These are phyloP conservation scores for Pseudonitzschia delicatissima DNA, from an alignment of 108 stramenopile genomes.

Conservation along the genomic window DNA sequence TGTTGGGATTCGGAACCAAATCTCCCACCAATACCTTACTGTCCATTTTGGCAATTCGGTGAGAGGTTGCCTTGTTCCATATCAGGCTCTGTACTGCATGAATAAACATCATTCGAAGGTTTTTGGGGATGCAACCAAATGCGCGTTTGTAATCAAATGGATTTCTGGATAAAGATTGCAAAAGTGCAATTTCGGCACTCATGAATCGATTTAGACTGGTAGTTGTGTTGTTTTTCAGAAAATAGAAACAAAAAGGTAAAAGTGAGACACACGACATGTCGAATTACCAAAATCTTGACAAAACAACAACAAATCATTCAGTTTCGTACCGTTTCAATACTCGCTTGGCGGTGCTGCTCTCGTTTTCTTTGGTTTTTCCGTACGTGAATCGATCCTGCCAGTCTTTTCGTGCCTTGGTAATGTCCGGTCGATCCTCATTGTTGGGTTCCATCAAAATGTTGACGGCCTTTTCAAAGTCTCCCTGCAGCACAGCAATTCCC, in stretches of 20 bases:
- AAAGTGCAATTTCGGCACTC: constrained; percentile 64
- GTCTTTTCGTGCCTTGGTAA: constrained; percentile 46
- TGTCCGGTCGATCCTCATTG: constrained; percentile 45
- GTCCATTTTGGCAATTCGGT: constrained; percentile 47
- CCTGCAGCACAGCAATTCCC: constrained; percentile 74
- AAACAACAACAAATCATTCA: neutral
- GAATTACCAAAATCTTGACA: no score
- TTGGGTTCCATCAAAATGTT: constrained; percentile 86
- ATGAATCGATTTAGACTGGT: constrained; percentile 62
- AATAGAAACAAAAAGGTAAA: neutral
- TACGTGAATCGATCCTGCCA: constrained; percentile 75
- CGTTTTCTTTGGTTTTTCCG: constrained; percentile 40
- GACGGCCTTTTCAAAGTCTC: constrained; percentile 73
- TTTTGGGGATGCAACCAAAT: constrained; percentile 72
- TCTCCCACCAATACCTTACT: constrained; percentile 58
- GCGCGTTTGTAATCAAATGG: constrained; percentile 85
- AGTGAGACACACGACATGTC: no score
- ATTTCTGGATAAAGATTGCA: constrained; percentile 52
- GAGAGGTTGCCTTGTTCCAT: constrained; percentile 59
- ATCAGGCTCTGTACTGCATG: constrained; percentile 73
- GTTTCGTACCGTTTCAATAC: constrained; percentile 18
- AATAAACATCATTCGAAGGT: constrained; percentile 84
- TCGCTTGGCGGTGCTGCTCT: constrained; percentile 51
- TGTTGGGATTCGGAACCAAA: constrained; percentile 59
- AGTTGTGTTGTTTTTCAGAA: no score